Conservation (phyloP, 202 grass and related monocot genomes). For the Hordeum pubiflorum region DNA sequence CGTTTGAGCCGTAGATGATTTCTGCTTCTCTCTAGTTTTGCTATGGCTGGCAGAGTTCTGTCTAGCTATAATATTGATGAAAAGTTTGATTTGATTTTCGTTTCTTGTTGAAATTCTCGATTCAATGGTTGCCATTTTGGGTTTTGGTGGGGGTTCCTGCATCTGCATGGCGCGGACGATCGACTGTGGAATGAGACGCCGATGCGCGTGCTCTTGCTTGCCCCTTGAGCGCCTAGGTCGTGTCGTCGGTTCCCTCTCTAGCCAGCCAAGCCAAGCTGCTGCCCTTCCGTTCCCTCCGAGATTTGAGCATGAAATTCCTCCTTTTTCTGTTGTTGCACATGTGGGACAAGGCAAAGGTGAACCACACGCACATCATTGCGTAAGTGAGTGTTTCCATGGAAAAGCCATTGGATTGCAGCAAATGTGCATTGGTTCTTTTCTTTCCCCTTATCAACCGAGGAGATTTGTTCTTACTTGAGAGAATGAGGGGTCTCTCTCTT, state of each 20-base stretch:
- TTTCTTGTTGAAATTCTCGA: not conserved
- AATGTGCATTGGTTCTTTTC: not conserved
- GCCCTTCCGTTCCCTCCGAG: not conserved
- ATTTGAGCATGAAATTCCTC: not conserved
- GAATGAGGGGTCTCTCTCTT: too few relatives aligned
- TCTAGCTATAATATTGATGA: too few relatives aligned
- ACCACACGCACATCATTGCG: not conserved
- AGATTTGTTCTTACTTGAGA: not conserved
- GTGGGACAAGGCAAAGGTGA: not conserved
- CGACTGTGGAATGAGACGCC: not conserved
- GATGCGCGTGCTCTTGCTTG: constrained; percentile 1
- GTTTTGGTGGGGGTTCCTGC: not conserved
- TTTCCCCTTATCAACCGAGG: not conserved
- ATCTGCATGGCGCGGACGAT: not conserved
- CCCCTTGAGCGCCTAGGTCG: not conserved
- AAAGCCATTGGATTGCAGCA: not conserved
- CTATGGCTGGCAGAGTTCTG: not conserved
- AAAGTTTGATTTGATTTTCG: not conserved
- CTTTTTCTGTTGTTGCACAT: not conserved
- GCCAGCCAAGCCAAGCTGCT: not conserved
- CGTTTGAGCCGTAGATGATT: too few relatives aligned
- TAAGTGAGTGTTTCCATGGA: not conserved
- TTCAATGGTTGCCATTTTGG: not conserved
- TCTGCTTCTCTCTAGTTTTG: not conserved
- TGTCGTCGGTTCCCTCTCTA: too few relatives aligned